Evolutionary conservation across 1,284 basidiomycete genomes (phyloP), one percentile per base, ranked within the genome.

Genomic region (Trichosporon sp.): DNA sequence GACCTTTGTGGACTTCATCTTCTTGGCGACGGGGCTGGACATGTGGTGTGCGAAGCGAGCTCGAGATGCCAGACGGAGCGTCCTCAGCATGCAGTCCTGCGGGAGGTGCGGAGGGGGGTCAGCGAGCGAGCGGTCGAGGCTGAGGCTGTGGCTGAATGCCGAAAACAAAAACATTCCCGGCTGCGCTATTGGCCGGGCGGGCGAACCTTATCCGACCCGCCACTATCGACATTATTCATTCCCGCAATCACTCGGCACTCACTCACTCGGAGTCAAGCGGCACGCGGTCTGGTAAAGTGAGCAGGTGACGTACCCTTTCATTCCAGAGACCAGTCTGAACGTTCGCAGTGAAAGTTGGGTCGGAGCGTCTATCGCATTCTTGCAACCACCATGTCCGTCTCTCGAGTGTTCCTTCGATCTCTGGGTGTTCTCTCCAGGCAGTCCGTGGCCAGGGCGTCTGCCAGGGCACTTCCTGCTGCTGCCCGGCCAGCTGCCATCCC

Each of bases 1-100:
- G 59, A 74, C 67, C 77, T 79, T 78, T 59, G 76, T 78, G 9
- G 77, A 77, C 77, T 80, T 80, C 72, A 79, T 76, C 64, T 68
- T 78, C 64, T 80, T 80, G 2, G 74, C 71, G 60, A 70, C 54
- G 11, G 73, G 70, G 44, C 60, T 62, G 52, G 71, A 71, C 71
- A 71, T 74, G 63, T 59, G n/a, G n/a, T n/a, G 63, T n/a, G 40
- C 59, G 61, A 34, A 25, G 9, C 32, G 66, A 34, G 59, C 14
- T 21, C 40, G 19, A 6, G 16, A 16, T 10, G 7, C 37, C 7
- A 25, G 29, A 29, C 34, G n/a, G 8, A 37, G 32, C 23, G 27
- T 49, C 40, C 14, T 57, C n/a, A 25, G 21, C 19, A 33, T 33
- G 34, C 32, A 32, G 29, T n/a, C n/a, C n/a, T n/a, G 34, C 34